A percentile compares a stretch with the other conserved stretches of the same genome.
Conservation (phyloP, 805 yeast species). For the Priceomyces haplophilus region DNA sequence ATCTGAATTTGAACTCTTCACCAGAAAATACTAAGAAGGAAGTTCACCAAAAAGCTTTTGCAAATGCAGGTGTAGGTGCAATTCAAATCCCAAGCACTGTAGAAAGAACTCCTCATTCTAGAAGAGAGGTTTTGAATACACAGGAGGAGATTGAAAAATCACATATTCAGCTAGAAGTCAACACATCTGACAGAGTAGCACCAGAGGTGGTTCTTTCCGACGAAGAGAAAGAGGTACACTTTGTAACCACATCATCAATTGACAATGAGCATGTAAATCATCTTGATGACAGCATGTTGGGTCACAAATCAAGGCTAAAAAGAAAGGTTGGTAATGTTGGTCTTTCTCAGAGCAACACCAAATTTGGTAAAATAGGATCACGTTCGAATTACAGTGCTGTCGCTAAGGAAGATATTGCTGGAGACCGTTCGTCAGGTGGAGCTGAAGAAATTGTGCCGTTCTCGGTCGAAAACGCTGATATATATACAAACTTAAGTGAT, state of each 20-base stretch:
- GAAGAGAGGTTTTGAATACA: slow-evolving; percentile 33
- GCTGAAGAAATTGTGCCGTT: slow-evolving; percentile 23
- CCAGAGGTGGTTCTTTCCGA: slow-evolving; percentile 3
- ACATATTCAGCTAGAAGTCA: background rate
- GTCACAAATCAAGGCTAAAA: background rate
- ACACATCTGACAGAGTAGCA: background rate
- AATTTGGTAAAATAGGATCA: background rate
- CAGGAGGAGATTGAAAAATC: slow-evolving; percentile 16
- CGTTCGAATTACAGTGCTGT: background rate
- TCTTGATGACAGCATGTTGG: slow-evolving; percentile 4
- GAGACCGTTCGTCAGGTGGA: slow-evolving; percentile 12
- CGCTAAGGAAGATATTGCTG: background rate
- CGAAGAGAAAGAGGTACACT: slow-evolving; percentile 5
- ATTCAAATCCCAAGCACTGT: slow-evolving; percentile 22
- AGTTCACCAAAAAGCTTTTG: background rate
- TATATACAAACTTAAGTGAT: slow-evolving; percentile 4
- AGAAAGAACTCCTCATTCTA: slow-evolving; percentile 13
- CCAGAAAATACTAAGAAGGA: background rate
- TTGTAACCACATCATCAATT: background rate
- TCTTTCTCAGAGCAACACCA: background rate
- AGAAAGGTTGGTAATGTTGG: background rate
- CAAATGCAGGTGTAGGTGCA: slow-evolving; percentile 1
- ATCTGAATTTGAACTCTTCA: background rate
- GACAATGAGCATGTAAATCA: background rate
- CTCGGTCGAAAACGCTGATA: slow-evolving; percentile 12